Evolutionary conservation across 352 stramenopile species (phyloP).

Genomic region (Pythium biforme): DNA sequence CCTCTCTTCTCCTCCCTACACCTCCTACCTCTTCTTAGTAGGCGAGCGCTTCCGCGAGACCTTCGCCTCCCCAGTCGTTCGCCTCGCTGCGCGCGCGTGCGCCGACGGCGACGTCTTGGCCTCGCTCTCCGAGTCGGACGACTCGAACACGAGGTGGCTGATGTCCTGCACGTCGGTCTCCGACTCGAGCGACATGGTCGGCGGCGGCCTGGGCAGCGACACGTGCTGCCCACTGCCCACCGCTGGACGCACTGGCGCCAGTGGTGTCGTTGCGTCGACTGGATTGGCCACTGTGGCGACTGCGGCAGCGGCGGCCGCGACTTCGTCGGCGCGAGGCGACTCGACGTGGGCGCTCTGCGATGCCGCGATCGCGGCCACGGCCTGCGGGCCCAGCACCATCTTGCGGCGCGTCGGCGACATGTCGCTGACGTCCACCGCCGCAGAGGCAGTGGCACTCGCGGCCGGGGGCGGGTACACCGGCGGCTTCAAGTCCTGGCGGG

Average conservation of each 20-base stretch:
- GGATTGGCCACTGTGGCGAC: too few relatives aligned
- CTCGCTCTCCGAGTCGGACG: constrained; percentile 20
- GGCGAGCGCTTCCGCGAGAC: constrained; percentile 8
- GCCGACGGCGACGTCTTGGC: constrained; percentile 1
- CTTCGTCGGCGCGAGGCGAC: constrained; percentile 48
- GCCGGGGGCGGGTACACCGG: background rate
- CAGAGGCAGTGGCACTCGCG: background rate
- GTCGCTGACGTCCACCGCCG: constrained; percentile 15
- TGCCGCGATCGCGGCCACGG: constrained; percentile 9
- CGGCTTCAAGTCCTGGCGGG: background rate
- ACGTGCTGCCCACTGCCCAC: background rate
- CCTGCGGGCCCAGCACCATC: constrained; percentile 39
- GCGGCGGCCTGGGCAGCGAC: background rate
- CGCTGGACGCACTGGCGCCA: background rate
- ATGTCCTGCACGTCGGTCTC: constrained; percentile 21
- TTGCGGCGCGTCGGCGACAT: constrained; percentile 48
- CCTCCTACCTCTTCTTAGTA: constrained; percentile 10
- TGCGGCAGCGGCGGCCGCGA: constrained; percentile 22
- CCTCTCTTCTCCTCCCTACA: too few relatives aligned
- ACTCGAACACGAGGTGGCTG: constrained; percentile 21
- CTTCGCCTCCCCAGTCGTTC: background rate
- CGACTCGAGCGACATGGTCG: constrained; percentile 2
- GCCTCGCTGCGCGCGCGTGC: background rate
- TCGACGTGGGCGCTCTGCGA: constrained; percentile 13
- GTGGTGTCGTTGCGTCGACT: too few relatives aligned